Base-by-base conservation (phyloP, 331 rosid species). In the Quercus phellos region DNA sequence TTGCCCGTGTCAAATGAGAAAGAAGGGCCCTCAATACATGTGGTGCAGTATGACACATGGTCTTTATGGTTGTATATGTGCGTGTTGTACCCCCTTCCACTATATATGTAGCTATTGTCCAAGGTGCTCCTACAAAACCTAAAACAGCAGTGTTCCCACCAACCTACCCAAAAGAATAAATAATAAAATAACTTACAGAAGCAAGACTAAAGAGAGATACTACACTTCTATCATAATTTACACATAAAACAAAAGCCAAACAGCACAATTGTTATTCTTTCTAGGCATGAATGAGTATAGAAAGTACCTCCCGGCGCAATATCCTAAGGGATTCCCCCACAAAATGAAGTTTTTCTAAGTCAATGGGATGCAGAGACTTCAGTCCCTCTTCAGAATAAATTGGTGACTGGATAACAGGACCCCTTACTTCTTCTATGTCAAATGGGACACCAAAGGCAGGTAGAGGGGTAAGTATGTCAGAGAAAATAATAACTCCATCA, bases 41-140 rank as follows among this genome's bases (percentile, higher is more conserved):
- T 17, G 99, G 98, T 69, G 91, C 89, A 55, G 94, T 94, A 88
- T 94, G 97, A 79, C 98, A 94, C 98, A 94, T 94, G 85, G 93
- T 88, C 90, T 94, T 94, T 77, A 94, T 94, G 74, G 72, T 92
- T 74, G 93, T 92, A 77, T 92, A 94, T 0, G 99, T 91, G 66
- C 98, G 89, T 19, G 99, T 91, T 27, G 93, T 91, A 75, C 96
- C 96, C 81, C 99, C 99, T 92, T 94, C 99, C 71, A 94, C 98
- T 46, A 94, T 91, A 80, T 94, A 94, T 24, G 99, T 94, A 55
- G 98, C 98, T 61, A 94, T 85, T 19, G 99, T 94, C 99, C 99
- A 94, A 19, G 99, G 99, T 29, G 98, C 99, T 81, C 99, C 99
- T 38, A 94, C 99, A 79, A 94, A 94, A 80, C 99, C 99, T 88